These are phyloP conservation scores for Porodaedalea pini DNA, from an alignment of 1,284 basidiomycete genomes.

Conservation along the genomic window DNA sequence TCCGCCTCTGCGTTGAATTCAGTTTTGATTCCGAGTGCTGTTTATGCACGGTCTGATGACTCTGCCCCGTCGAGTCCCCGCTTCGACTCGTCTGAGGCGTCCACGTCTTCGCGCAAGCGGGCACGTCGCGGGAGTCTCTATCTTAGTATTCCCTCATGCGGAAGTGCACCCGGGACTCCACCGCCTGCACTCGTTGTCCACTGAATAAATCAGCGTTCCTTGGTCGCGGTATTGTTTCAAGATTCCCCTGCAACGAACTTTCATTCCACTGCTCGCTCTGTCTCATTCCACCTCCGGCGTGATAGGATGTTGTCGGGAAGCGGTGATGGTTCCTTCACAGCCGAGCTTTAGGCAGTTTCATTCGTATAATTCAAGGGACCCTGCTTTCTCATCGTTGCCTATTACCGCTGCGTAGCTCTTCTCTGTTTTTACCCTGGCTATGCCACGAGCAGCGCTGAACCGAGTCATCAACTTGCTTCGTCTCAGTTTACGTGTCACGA, in stretches of 20 bases:
- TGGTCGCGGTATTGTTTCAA: background rate
- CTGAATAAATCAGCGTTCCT: background rate
- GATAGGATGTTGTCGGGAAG: background rate
- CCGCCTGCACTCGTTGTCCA: background rate
- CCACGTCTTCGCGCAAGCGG: background rate
- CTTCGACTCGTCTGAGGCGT: background rate
- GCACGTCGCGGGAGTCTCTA: background rate
- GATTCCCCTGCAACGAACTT: background rate
- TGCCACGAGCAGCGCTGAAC: background rate
- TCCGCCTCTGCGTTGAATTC: background rate
- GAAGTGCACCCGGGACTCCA: background rate
- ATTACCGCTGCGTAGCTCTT: background rate
- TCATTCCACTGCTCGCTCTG: background rate
- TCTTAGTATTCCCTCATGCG: conserved; percentile 1
- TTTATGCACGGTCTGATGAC: background rate
- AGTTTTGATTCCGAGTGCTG: background rate
- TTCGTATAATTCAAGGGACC: background rate
- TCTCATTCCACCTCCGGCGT: background rate
- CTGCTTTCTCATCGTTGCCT: background rate
- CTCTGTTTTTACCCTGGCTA: background rate
- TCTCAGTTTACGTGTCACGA: background rate
- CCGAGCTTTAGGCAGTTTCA: background rate
- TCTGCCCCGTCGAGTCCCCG: background rate
- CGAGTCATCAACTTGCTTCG: no score
- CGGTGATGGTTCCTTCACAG: background rate